Evolutionary conservation across 1,284 basidiomycete species (phyloP).

Genomic region (Lentinus polychrous): DNA sequence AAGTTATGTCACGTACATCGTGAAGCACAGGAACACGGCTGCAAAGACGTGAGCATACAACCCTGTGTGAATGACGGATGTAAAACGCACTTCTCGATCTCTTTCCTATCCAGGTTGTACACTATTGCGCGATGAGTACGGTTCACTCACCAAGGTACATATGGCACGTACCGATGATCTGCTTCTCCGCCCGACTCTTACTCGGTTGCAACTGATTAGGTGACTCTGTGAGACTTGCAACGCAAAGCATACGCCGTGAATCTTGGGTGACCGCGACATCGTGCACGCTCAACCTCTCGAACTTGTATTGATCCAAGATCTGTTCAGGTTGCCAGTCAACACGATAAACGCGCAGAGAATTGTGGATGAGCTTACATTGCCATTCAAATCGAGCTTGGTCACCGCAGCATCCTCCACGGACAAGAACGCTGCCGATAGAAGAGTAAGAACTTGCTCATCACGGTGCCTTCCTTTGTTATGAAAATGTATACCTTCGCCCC

Average conservation of each 20-base stretch:
- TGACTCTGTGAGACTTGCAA: constrained; percentile 60
- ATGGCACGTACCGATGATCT: constrained; percentile 54
- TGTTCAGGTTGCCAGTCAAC: constrained; percentile 16
- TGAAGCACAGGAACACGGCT: constrained; percentile 76
- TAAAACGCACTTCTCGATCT: constrained; percentile 55
- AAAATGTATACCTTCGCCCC: constrained; percentile 44
- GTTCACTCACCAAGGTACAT: background rate
- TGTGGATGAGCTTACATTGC: constrained; percentile 26
- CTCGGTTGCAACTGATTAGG: constrained; percentile 62
- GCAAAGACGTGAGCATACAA: constrained; percentile 4
- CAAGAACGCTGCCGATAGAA: constrained; percentile 37
- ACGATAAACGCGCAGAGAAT: background rate
- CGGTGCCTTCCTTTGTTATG: no score
- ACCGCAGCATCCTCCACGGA: constrained; percentile 50
- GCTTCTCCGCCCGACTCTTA: constrained; percentile 69
- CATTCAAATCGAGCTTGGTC: constrained; percentile 45
- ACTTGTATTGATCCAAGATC: constrained; percentile 53
- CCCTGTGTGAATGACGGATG: background rate
- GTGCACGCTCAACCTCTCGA: constrained; percentile 61
- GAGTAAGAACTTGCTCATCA: background rate
- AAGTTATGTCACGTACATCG: constrained; percentile 67
- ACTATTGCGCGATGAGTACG: constrained; percentile 31
- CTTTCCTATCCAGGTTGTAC: constrained; percentile 60
- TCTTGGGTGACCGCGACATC: constrained; percentile 73
- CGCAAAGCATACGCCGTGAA: constrained; percentile 56